Percentiles rank a stretch among this genome's conserved stretches.
These are phyloP conservation scores for Xylaria sp. DNA, from an alignment of 2,329 filamentous ascomycete species.

Conservation along the genomic window DNA sequence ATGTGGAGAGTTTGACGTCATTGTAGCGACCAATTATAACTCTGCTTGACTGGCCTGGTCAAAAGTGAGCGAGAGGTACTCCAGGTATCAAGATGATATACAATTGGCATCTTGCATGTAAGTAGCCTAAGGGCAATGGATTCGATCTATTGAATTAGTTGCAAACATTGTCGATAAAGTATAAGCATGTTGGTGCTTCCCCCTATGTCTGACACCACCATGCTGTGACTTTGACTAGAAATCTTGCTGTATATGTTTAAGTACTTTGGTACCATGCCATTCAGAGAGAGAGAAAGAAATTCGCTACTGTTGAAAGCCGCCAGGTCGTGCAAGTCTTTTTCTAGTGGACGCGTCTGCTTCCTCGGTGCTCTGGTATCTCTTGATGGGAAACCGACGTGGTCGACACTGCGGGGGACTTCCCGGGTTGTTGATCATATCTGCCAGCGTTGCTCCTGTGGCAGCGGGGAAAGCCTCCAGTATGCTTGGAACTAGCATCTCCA, in stretches of 20 bases:
- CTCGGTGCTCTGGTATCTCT: not conserved
- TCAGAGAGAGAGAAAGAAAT: too few relatives aligned
- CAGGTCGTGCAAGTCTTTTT: not conserved
- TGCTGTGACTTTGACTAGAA: too few relatives aligned
- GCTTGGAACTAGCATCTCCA: not conserved
- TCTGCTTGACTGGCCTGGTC: not conserved
- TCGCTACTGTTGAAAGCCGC: not conserved
- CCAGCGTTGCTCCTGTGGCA: not conserved
- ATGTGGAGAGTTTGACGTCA: not conserved
- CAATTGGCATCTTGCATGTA: too few relatives aligned
- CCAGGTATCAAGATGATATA: too few relatives aligned
- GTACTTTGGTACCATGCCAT: too few relatives aligned
- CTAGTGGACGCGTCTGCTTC: not conserved
- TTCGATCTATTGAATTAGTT: too few relatives aligned
- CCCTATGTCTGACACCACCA: too few relatives aligned
- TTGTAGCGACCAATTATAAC: not conserved
- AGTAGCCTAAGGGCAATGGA: too few relatives aligned
- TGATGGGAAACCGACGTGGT: not conserved
- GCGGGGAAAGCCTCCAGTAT: not conserved
- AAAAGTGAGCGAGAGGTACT: conserved; percentile 1
- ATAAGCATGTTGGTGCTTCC: too few relatives aligned
- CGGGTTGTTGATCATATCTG: not conserved
- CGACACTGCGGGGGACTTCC: not conserved
- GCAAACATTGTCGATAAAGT: too few relatives aligned
- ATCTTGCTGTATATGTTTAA: too few relatives aligned